phyloP scores from a whole-genome alignment of 106 monocot species.

The Phalaenopsis equestris region DNA sequence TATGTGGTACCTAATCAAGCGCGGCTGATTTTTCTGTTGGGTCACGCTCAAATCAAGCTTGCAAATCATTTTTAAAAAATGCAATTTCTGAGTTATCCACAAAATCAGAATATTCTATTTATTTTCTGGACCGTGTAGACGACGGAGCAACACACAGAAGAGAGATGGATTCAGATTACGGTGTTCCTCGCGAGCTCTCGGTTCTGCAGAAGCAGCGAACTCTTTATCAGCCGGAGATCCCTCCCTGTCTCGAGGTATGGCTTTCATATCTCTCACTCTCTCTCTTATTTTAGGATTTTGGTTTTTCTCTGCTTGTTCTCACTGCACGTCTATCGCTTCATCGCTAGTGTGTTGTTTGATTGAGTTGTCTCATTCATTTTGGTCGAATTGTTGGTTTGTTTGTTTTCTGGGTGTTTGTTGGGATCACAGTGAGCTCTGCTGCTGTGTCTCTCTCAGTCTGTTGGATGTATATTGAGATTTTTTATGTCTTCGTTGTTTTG shows the following conservation, averaged over 20 bases:
- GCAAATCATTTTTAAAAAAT: too few relatives aligned
- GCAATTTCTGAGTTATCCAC: too few relatives aligned
- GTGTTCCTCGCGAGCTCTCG: slow-evolving; percentile 46
- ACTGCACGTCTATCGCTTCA: neutral
- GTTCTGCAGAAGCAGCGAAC: slow-evolving; percentile 49
- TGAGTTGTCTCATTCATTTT: neutral
- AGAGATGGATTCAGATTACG: slow-evolving; percentile 58
- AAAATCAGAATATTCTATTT: too few relatives aligned
- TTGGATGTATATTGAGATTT: neutral
- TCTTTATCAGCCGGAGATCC: slow-evolving; percentile 52
- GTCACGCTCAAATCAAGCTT: too few relatives aligned
- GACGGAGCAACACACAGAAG: neutral
- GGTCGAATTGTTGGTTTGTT: neutral
- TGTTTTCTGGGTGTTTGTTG: neutral
- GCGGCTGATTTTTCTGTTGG: too few relatives aligned
- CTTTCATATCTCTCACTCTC: neutral
- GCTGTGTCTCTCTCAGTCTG: neutral
- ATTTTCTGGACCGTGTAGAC: too few relatives aligned
- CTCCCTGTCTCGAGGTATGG: slow-evolving; percentile 59
- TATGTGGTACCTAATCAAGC: too few relatives aligned
- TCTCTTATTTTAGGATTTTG: neutral
- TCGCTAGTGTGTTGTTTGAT: neutral
- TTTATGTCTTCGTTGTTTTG: too few relatives aligned
- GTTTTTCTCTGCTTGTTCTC: neutral
- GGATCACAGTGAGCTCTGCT: neutral